Evolutionary conservation across 2,329 filamentous ascomycete species (phyloP), one percentile per base, ranked within the genome.

Genomic region (Xylaria sp.): DNA sequence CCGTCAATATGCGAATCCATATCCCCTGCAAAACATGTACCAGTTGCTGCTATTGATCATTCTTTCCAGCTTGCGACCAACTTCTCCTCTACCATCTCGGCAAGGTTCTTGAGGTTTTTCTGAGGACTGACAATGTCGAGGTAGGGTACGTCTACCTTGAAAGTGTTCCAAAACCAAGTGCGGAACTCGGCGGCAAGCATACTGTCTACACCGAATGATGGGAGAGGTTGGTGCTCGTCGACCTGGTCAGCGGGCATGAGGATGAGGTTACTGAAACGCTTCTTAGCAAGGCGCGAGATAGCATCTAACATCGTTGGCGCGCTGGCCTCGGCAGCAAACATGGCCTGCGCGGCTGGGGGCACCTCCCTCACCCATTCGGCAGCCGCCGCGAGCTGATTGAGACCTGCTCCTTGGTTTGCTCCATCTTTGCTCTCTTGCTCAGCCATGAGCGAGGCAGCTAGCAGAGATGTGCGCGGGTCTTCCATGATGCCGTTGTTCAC

Each of bases 71-170:
- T 56, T 39, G 34, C 10, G 32, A 55, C 18, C n/a, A 55, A 37
- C 13, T 55, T 55, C 52, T 55, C 52, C 6, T 55, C 15, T 12
- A 55, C 52, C 15, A 37, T 34, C 18, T 55, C 28, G 2, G 52
- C 28, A 1, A 55, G 32, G n/a, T 37, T 18, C 12, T 32, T 37
- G 52, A 55, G 52, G 8, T 34, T 55, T 13, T 55, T 55, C 32
- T 55, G 52, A 8, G 52, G 52, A 13, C 52, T 55, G 18, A 55
- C 52, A 55, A 63, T 63, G 7, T 64, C 62, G 15, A 64, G 62
- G 62, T 79, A 79, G 1, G 78, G 73, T 8, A 81, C 65, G 52
- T 81, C 76, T 0, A 80, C 68, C 46, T 72, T 74, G 56, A 80
- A 78, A 25, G 70, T 68, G 25, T 73, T 64, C 46, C 44, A 64